Conservation (phyloP, 345 rosid species). For the Gossypioides kirkii region DNA sequence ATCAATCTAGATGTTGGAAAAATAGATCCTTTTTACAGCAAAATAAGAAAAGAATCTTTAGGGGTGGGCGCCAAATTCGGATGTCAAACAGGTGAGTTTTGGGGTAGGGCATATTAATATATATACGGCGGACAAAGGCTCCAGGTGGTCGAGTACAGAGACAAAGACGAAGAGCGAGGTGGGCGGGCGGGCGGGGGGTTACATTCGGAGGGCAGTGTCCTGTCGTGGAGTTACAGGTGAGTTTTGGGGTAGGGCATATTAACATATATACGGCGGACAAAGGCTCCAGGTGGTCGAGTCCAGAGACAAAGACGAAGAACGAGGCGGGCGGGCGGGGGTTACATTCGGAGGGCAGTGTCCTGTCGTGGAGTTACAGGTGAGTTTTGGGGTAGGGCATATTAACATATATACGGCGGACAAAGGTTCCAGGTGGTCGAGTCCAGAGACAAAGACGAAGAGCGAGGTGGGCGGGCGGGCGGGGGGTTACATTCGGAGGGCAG, state of each 20-base stretch:
- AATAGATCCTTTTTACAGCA: not conserved
- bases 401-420: not conserved
- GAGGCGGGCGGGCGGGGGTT: not conserved
- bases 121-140: not conserved
- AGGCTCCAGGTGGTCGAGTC: not conserved
- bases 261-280: not conserved
- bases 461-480: too few species aligned
- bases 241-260: not conserved
- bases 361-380: conserved; percentile 26
- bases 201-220: conserved; percentile 24
- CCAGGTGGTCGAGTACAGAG: too few species aligned
- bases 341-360: conserved; percentile 24
- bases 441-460: too few species aligned
- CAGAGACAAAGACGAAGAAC: too few species aligned
- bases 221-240: conserved; percentile 26
- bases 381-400: not conserved
- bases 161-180: too few species aligned
- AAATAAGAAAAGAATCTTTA: not conserved
- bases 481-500: conserved; percentile 21
- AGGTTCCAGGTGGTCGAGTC: not conserved
- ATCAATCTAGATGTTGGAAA: not conserved
- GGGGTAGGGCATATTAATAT: not conserved
- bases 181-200: too few species aligned
- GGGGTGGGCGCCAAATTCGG: not conserved
- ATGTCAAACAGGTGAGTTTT: not conserved